Conservation (phyloP, 495 filamentous ascomycete genomes). For the Lasiosphaeria hispida region DNA sequence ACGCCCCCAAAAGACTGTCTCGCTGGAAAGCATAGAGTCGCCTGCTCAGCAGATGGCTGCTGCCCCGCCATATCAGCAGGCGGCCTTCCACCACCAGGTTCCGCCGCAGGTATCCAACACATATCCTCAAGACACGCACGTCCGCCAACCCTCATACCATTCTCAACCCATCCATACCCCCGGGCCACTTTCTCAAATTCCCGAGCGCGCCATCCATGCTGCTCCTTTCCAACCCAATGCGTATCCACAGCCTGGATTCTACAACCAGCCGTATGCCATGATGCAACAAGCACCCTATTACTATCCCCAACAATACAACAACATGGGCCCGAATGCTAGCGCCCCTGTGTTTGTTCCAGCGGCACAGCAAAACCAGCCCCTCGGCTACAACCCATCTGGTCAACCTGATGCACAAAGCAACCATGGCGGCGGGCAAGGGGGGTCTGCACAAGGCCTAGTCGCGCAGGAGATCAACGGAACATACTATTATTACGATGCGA, state of each 20-base stretch:
- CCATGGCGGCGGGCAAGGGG: conserved; percentile 22
- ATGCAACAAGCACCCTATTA: conserved; percentile 50
- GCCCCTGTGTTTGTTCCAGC: conserved; percentile 59
- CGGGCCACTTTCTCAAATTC: conserved; percentile 81
- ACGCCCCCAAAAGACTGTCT: conserved; percentile 90
- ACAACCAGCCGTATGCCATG: conserved; percentile 52
- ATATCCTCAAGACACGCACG: conserved; percentile 60
- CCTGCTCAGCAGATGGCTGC: conserved; percentile 69
- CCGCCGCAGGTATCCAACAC: conserved; percentile 64
- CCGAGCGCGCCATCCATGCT: conserved; percentile 90
- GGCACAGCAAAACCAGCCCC: conserved; percentile 48
- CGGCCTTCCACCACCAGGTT: conserved; percentile 82
- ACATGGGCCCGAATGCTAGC: conserved; percentile 52
- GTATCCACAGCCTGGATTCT: conserved; percentile 64
- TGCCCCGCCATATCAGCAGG: conserved; percentile 66
- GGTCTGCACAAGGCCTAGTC: conserved; percentile 64
- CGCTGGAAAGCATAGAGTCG: conserved; percentile 90
- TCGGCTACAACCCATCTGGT: conserved; percentile 39
- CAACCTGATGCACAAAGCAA: conserved; percentile 40
- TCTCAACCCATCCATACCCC: conserved; percentile 74
- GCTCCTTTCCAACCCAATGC: conserved; percentile 82
- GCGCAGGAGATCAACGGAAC: conserved; percentile 92
- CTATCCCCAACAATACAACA: conserved; percentile 52
- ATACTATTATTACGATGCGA: conserved; percentile 88
- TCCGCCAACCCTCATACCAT: conserved; percentile 69